Evolutionary conservation across 1,284 basidiomycete species (phyloP), one percentile per base, ranked within the genome.

Genomic region (Leccinum pachyderme): DNA sequence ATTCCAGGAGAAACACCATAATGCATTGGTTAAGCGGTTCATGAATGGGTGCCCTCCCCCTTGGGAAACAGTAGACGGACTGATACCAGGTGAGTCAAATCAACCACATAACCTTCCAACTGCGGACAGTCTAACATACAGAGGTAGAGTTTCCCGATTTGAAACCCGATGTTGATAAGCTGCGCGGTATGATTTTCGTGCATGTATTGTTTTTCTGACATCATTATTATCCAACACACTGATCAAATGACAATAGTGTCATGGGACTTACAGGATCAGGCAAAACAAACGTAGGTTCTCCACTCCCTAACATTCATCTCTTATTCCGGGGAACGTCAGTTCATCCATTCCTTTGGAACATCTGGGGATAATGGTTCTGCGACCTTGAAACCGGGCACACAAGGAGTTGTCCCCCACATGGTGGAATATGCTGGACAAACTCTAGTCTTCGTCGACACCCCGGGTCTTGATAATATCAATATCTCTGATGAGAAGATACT

Each of bases 261-360:
- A 55, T 62, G 33, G 60, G 53, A 15, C 32, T 37, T 5, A 60
- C 53, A n/a, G 60, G 60, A 24, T 51, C 57, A 4, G 60, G 60
- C 13, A 61, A 62, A 25, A 59, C 57, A 2, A 56, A 35, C 22
- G 57, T 60, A 31, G 57, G 49, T 29, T 5, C 3, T 12, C 8
- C 22, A 22, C 3, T 2, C 6, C 3, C 24, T 44, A 7, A 15
- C 1, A 27, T 37, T 25, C 18, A 5, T n/a, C 2, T 43, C 11
- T 29, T 15, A 25, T 39, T 7, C 7, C 7, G 22, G 47, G n/a
- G 12, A 1, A 7, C 4, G 8, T 53, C 22, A 61, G 59, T 59
- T 57, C 25, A 57, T 59, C 32, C 39, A 50, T 3, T 3, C 32
- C 8, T 7, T 60, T 8, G 43, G 29, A 13, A 49, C 15, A 13